Conservation (phyloP, 1,284 basidiomycete species). For the Puccinia sorghi region DNA sequence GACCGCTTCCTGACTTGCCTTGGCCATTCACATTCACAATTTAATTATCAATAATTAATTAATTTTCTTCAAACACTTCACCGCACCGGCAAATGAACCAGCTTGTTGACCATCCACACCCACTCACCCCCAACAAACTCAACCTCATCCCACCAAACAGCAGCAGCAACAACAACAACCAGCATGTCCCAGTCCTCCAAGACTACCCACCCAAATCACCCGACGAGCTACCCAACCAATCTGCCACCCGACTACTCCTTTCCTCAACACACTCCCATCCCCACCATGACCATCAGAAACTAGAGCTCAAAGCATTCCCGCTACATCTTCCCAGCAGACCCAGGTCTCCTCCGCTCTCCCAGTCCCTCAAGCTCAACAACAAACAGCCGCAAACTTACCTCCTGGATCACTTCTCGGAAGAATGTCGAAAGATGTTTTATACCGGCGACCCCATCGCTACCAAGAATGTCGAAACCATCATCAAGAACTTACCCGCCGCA, state of each 20-base stretch:
- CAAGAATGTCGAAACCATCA: constrained; percentile 37
- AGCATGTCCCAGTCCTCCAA: not conserved
- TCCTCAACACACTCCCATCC: not conserved
- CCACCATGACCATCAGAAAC: not conserved
- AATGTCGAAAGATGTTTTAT: constrained; percentile 39
- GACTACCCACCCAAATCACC: constrained; percentile 26
- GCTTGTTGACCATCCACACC: not conserved
- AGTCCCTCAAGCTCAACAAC: not conserved
- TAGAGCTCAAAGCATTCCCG: not conserved
- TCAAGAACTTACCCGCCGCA: constrained; percentile 35
- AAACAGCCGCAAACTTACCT: not conserved
- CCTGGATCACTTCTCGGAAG: constrained; percentile 21
- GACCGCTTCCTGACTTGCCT: no score
- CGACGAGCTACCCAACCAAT: constrained; percentile 12
- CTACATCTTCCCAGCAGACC: constrained; percentile 9
- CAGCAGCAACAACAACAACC: not conserved
- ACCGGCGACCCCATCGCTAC: constrained; percentile 25
- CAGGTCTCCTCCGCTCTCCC: not conserved
- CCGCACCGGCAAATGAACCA: not conserved
- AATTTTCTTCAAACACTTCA: no score
- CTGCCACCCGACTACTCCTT: not conserved
- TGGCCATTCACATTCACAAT: not conserved
- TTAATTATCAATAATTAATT: not conserved
- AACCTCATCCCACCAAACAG: constrained; percentile 10
- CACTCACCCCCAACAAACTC: constrained; percentile 2